These are phyloP conservation scores for Gossypioides kirkii DNA, from an alignment of 345 rosid species.

Conservation along the genomic window DNA sequence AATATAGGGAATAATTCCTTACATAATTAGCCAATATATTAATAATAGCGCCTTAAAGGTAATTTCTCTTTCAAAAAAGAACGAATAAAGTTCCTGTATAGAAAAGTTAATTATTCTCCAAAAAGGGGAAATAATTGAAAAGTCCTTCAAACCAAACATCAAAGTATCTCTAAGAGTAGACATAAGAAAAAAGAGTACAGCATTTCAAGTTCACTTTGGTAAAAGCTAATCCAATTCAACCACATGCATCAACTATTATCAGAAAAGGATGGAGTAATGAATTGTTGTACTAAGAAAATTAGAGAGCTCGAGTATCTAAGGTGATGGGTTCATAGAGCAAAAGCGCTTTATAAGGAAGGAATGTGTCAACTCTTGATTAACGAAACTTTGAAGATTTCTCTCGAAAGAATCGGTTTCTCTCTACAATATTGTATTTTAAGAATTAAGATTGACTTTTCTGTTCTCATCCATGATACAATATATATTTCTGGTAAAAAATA, in stretches of 20 bases:
- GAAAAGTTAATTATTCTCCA: not conserved
- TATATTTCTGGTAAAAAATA: too few species aligned
- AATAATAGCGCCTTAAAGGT: not conserved
- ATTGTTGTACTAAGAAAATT: too few species aligned
- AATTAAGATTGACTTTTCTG: too few species aligned
- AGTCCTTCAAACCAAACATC: not conserved
- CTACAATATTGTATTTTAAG: too few species aligned
- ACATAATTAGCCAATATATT: not conserved
- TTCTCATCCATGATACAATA: too few species aligned
- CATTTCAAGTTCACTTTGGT: not conserved
- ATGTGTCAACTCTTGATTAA: too few species aligned
- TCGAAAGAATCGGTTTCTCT: fast-evolving
- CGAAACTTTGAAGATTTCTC: fast-evolving
- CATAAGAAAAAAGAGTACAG: not conserved
- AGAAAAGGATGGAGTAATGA: too few species aligned
- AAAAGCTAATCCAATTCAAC: not conserved
- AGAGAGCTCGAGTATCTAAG: too few species aligned
- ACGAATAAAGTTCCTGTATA: not conserved
- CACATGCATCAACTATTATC: too few species aligned
- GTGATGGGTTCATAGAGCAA: too few species aligned
- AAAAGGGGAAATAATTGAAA: not conserved
- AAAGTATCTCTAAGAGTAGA: too few species aligned
- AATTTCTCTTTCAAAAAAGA: not conserved
- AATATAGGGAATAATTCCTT: not conserved
- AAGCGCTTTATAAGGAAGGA: too few species aligned